phyloP scores from a whole-genome alignment of 257 asterid species.

The Ehretia macrophylla region DNA sequence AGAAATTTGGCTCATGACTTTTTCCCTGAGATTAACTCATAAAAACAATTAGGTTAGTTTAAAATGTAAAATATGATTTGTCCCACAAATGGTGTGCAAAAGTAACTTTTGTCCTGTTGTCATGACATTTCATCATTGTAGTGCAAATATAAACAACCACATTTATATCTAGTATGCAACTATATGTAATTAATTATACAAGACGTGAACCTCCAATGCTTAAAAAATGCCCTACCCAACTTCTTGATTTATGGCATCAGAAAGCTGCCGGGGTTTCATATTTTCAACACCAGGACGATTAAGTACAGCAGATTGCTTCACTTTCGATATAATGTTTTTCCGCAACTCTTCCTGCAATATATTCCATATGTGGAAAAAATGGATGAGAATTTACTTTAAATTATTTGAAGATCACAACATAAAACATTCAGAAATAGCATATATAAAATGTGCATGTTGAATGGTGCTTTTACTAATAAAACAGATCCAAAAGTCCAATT shows the following conservation, averaged over 20 bases:
- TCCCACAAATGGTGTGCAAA: background rate
- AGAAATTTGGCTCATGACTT: slow-evolving; percentile 71
- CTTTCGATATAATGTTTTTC: slow-evolving; percentile 52
- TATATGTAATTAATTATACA: background rate
- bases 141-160: too few species aligned
- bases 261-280: slow-evolving; percentile 91
- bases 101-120: too few species aligned
- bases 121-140: too few species aligned
- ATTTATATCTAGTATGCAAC: too few species aligned
- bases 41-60: slow-evolving; percentile 8
- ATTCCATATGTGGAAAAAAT: slow-evolving; percentile 1
- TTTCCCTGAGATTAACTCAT: slow-evolving; percentile 46
- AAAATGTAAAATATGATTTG: slow-evolving; percentile 3
- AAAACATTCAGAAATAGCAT: too few species aligned
- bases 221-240: slow-evolving; percentile 56
- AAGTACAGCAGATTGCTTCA: slow-evolving; percentile 68
- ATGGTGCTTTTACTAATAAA: too few species aligned
- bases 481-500: too few species aligned
- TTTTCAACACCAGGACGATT: slow-evolving; percentile 69
- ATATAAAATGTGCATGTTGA: too few species aligned
- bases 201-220: background rate
- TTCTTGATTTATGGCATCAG: slow-evolving; percentile 91
- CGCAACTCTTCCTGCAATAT: slow-evolving; percentile 63
- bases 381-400: background rate
- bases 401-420: too few species aligned